Conservation (phyloP, 2,329 filamentous ascomycete species). For the Botrytis hyacinthi region DNA sequence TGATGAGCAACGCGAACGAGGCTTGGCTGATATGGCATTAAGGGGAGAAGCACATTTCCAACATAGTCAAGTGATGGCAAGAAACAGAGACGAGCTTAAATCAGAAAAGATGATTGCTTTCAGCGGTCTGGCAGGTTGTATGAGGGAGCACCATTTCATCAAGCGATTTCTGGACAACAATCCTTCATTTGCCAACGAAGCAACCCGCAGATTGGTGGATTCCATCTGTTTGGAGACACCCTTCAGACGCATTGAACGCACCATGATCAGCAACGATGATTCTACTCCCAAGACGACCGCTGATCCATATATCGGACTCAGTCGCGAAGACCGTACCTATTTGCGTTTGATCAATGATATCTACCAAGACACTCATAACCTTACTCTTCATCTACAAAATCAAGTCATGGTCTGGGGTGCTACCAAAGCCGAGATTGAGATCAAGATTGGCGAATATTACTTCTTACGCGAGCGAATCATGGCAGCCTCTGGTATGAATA, state of each 20-base stretch:
- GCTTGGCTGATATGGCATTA: background rate
- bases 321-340: background rate
- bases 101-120: slow-evolving; percentile 14
- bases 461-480: slow-evolving; percentile 5
- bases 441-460: slow-evolving; percentile 9
- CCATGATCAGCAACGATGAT: slow-evolving; percentile 5
- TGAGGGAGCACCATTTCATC: slow-evolving; percentile 13
- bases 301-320: slow-evolving; percentile 5
- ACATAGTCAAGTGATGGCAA: slow-evolving; percentile 8
- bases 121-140: background rate
- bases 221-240: slow-evolving; percentile 1
- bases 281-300: background rate
- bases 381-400: slow-evolving; percentile 11
- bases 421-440: slow-evolving; percentile 6
- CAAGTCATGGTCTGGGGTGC: slow-evolving; percentile 3
- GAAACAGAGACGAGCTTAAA: background rate
- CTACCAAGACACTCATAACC: slow-evolving; percentile 8
- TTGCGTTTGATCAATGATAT: slow-evolving; percentile 13
- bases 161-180: background rate
- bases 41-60: slow-evolving; percentile 14
- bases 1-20: slow-evolving; percentile 3
- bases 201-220: background rate
- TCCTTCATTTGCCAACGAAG: background rate
- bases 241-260: slow-evolving; percentile 3
- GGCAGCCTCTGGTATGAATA: slow-evolving; percentile 9